These are phyloP conservation scores for Trametes maxima DNA, from an alignment of 768 basidiomycete genomes.

Conservation along the genomic window DNA sequence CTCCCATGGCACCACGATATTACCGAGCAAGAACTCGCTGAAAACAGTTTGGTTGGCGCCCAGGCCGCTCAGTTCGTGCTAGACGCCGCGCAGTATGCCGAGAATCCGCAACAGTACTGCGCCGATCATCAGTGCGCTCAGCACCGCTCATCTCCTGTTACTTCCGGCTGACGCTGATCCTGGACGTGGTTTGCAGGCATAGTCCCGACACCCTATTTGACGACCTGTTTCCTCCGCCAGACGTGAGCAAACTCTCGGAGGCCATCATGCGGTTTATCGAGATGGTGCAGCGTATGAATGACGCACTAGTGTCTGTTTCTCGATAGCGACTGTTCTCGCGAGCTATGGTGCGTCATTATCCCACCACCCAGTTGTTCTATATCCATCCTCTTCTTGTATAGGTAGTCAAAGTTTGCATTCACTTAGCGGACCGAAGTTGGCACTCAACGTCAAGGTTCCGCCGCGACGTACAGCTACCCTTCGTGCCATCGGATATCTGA, in stretches of 20 bases:
- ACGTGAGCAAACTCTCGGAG: background rate
- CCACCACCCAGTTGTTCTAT: too few relatives aligned
- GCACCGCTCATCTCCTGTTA: background rate
- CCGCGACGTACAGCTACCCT: too few relatives aligned
- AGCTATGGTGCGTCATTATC: background rate
- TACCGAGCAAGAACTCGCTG: constrained; percentile 7
- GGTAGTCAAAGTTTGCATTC: too few relatives aligned
- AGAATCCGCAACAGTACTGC: constrained; percentile 18
- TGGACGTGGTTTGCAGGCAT: background rate
- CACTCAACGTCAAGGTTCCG: too few relatives aligned
- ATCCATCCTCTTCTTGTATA: too few relatives aligned
- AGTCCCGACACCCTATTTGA: background rate
- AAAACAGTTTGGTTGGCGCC: background rate
- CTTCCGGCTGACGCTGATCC: background rate
- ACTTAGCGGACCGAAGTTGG: too few relatives aligned
- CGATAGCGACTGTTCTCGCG: too few relatives aligned
- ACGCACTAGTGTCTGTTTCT: background rate
- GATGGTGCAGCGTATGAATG: background rate
- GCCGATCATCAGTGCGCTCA: constrained; percentile 6
- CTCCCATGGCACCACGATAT: constrained; percentile 17
- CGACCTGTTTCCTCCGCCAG: constrained; percentile 16
- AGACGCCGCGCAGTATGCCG: constrained; percentile 12
- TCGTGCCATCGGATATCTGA: too few relatives aligned
- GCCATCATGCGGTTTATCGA: constrained; percentile 4
- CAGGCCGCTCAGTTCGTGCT: constrained; percentile 16